Conservation (phyloP, 116 monocot genomes). For the Phalaenopsis hybrid region DNA sequence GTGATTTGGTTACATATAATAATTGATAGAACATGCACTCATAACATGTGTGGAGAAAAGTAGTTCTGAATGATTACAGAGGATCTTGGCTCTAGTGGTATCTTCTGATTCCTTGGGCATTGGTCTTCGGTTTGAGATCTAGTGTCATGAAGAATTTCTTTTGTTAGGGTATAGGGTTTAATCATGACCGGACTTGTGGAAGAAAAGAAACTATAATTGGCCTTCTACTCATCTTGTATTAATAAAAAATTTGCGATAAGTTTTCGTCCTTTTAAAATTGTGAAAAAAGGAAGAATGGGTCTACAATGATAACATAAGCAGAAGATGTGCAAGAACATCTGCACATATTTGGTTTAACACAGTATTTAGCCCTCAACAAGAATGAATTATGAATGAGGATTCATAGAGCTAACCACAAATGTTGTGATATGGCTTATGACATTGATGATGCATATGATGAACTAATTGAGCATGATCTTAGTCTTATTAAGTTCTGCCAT, state of each 20-base stretch:
- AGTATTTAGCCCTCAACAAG: neutral
- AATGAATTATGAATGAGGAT: neutral
- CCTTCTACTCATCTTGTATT: too few relatives aligned
- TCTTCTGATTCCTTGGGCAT: neutral
- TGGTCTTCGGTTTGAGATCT: neutral
- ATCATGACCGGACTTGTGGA: neutral
- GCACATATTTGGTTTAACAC: neutral
- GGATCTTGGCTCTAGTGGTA: neutral
- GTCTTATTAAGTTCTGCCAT: too few relatives aligned
- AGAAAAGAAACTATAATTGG: too few relatives aligned
- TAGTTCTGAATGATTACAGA: neutral
- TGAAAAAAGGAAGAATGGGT: too few relatives aligned
- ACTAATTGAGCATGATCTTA: neutral
- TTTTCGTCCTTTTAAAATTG: too few relatives aligned
- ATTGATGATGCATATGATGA: neutral
- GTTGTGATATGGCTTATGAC: neutral
- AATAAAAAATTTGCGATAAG: too few relatives aligned
- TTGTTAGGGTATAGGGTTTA: neutral
- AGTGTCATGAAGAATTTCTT: neutral
- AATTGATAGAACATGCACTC: neutral
- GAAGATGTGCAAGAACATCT: too few relatives aligned
- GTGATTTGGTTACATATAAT: neutral
- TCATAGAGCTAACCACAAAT: neutral
- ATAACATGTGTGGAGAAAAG: too few relatives aligned
- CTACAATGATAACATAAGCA: too few relatives aligned